Conservation (phyloP, 164 flowering plant species). For the Saururus chinensis region DNA sequence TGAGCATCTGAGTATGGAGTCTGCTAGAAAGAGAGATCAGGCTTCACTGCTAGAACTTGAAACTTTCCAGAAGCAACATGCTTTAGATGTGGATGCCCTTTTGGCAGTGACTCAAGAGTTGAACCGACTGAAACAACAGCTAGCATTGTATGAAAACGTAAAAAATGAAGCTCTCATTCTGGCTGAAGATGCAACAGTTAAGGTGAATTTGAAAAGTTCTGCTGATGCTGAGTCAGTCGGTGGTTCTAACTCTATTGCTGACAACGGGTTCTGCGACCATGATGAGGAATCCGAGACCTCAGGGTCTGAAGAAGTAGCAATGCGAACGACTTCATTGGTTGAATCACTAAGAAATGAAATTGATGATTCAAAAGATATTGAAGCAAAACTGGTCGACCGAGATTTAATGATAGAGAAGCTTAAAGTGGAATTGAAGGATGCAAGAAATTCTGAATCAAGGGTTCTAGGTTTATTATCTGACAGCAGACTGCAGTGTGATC, state of each 20-base stretch:
- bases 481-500: conserved; percentile 18
- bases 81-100: conserved; percentile 16
- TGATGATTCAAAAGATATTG: conserved; percentile 18
- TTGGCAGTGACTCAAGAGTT: conserved; percentile 13
- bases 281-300: conserved; percentile 20
- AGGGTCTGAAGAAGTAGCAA: neutral
- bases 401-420: conserved; percentile 11
- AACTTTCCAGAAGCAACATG: conserved; percentile 19
- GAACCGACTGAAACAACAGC: conserved; percentile 5
- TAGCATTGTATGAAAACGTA: conserved; percentile 6
- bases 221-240: conserved; percentile 3
- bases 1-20: conserved; percentile 17
- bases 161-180: conserved; percentile 15
- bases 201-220: conserved; percentile 15
- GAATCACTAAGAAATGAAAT: conserved; percentile 24
- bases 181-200: conserved; percentile 11
- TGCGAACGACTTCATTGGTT: neutral
- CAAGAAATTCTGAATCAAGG: conserved; percentile 19
- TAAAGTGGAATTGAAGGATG: conserved; percentile 21
- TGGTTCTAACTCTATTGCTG: neutral
- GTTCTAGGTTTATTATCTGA: conserved; percentile 13
- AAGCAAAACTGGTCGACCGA: conserved; percentile 15
- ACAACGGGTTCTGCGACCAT: neutral
- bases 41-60: conserved; percentile 29
- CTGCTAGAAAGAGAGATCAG: conserved; percentile 24